Percentiles rank a stretch among this genome's conserved stretches.
Evolutionary conservation across 164 flowering plant genomes (phyloP).

Genomic region (Vitis riparia): DNA sequence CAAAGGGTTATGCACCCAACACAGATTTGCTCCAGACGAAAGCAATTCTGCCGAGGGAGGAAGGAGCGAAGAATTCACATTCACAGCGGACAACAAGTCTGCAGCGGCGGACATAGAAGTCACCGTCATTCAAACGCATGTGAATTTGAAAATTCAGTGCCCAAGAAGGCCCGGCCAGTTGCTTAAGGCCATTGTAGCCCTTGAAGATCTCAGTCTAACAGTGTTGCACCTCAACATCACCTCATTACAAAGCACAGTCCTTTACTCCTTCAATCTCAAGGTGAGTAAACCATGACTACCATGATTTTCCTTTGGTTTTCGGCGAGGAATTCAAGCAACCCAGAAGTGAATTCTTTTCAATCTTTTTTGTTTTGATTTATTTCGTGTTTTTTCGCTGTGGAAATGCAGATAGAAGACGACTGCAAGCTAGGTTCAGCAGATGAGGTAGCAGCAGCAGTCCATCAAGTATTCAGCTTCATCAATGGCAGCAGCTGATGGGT

Average conservation of each 20-base stretch:
- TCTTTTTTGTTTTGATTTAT: not conserved
- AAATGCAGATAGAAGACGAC: conserved; percentile 58
- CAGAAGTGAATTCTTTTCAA: not conserved
- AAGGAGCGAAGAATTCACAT: conserved; percentile 4
- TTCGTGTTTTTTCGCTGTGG: not conserved
- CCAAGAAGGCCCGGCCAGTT: conserved; percentile 44
- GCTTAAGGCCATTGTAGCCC: conserved; percentile 44
- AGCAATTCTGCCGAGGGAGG: conserved; percentile 5
- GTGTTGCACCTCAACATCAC: conserved; percentile 65
- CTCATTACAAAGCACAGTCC: conserved; percentile 33
- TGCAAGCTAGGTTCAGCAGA: conserved; percentile 57
- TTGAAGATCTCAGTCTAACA: conserved; percentile 53
- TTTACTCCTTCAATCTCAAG: conserved; percentile 69
- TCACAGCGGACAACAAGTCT: conserved; percentile 24
- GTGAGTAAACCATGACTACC: conserved; percentile 18
- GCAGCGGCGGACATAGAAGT: conserved; percentile 42
- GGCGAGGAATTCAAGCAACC: conserved; percentile 2
- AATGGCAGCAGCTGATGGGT: conserved; percentile 7
- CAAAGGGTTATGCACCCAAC: conserved; percentile 22
- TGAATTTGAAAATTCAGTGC: conserved; percentile 51
- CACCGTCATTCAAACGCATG: conserved; percentile 55
- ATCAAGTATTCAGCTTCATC: conserved; percentile 46
- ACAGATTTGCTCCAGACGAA: not conserved
- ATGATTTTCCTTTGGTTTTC: not conserved
- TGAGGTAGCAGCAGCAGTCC: conserved; percentile 56